A percentile compares a stretch with the other conserved stretches of the same genome.
These are phyloP conservation scores for Magnaporthiopsis rhizophila DNA, from an alignment of 2,329 filamentous ascomycete genomes.

Conservation along the genomic window DNA sequence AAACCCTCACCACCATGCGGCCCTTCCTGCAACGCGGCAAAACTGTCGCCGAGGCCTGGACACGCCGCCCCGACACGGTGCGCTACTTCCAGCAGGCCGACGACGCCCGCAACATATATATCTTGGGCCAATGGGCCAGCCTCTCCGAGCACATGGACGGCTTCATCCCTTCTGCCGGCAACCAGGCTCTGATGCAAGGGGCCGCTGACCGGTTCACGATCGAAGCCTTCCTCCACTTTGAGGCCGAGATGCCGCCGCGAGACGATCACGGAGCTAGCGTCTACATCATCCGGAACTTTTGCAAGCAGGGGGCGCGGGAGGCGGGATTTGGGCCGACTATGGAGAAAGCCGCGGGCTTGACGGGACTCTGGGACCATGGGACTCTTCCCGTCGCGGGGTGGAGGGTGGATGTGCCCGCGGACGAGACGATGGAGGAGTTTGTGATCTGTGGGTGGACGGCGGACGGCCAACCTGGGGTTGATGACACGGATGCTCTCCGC, in stretches of 20 bases:
- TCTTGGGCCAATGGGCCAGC: conserved; percentile 3
- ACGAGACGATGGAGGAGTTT: neutral
- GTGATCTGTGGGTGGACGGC: neutral
- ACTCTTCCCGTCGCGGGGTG: neutral
- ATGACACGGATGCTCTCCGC: too few relatives aligned
- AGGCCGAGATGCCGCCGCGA: neutral
- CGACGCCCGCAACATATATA: neutral
- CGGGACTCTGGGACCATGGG: neutral
- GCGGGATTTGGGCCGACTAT: neutral
- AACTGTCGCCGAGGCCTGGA: neutral
- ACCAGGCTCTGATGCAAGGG: neutral
- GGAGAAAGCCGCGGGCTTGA: neutral
- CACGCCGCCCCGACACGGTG: neutral
- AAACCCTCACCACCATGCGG: neutral
- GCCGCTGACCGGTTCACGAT: neutral
- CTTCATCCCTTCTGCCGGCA: neutral
- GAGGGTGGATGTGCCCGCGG: neutral
- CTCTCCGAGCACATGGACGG: conserved; percentile 2
- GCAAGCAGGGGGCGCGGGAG: neutral
- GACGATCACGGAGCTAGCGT: neutral
- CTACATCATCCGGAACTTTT: neutral
- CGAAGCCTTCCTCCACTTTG: neutral
- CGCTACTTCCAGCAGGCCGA: neutral
- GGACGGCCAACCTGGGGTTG: too few relatives aligned
- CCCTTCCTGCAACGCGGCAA: neutral